A percentile compares a stretch with the other conserved stretches of the same genome.
Evolutionary conservation across 169 alveolate genomes (phyloP).

Genomic region (Plasmodium falciparum): DNA sequence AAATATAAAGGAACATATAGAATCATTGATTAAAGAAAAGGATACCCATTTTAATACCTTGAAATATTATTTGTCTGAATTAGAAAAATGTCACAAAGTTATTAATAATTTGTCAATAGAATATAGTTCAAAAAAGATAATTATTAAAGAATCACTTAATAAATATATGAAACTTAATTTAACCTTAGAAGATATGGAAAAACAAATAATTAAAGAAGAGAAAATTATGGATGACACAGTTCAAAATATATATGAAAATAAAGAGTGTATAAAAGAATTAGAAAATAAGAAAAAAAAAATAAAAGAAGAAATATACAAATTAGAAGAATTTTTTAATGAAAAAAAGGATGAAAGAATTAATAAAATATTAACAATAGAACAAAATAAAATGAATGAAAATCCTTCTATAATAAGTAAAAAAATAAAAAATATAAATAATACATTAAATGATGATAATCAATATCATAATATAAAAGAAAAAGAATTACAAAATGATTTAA

Average conservation of each 20-base stretch:
- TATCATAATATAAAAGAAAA: not conserved
- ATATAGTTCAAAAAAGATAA: constrained; percentile 8
- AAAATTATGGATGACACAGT: constrained; percentile 58
- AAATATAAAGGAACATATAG: constrained; percentile 64
- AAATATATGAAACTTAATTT: constrained; percentile 28
- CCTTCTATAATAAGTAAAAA: not conserved
- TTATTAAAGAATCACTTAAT: constrained; percentile 47
- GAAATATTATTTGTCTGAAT: constrained; percentile 46
- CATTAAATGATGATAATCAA: too few relatives aligned
- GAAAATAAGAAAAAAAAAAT: constrained; percentile 33
- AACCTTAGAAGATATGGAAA: constrained; percentile 26
- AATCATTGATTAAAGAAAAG: constrained; percentile 69
- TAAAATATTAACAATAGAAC: not conserved
- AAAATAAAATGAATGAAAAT: not conserved
- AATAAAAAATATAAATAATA: not conserved
- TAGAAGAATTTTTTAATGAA: constrained; percentile 9
- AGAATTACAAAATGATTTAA: constrained; percentile 7
- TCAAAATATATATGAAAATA: constrained; percentile 29
- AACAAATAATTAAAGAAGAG: constrained; percentile 31
- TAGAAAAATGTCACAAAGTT: constrained; percentile 75
- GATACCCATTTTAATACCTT: constrained; percentile 32
- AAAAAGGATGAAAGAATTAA: not conserved
- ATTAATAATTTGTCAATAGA: constrained; percentile 26
- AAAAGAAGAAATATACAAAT: constrained; percentile 24
- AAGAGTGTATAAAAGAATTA: constrained; percentile 30